A percentile compares a stretch with the other conserved stretches of the same genome.
These are phyloP conservation scores for Herpotrichia juniperi DNA, from an alignment of 2,329 filamentous ascomycete species.

Conservation along the genomic window DNA sequence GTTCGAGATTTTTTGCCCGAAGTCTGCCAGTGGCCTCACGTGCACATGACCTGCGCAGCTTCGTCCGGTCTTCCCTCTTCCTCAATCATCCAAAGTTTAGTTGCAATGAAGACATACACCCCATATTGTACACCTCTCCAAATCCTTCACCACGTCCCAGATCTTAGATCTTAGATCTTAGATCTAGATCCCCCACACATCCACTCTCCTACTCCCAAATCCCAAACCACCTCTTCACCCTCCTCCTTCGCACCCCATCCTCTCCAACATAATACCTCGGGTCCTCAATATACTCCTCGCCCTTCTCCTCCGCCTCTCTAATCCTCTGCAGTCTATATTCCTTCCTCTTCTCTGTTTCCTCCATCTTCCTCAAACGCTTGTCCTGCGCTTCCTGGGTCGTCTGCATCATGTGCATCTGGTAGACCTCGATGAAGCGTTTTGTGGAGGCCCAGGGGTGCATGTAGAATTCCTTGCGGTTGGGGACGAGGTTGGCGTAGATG, in stretches of 20 bases:
- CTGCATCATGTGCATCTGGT: slow-evolving; percentile 77
- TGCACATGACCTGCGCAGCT: neutral
- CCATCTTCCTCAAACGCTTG: slow-evolving; percentile 73
- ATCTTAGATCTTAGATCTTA: too few relatives aligned
- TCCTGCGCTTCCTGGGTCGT: slow-evolving; percentile 71
- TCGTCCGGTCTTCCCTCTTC: neutral
- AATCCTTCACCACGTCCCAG: neutral
- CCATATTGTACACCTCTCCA: neutral
- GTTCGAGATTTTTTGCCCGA: neutral
- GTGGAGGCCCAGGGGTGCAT: slow-evolving; percentile 72
- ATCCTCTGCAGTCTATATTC: slow-evolving; percentile 73
- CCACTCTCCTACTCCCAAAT: slow-evolving; percentile 63
- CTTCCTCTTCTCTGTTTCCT: slow-evolving; percentile 86
- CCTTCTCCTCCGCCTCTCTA: slow-evolving; percentile 38
- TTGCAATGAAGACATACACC: neutral
- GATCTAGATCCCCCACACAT: neutral
- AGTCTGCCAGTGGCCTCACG: neutral
- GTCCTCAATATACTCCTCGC: slow-evolving; percentile 44
- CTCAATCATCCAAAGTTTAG: too few relatives aligned
- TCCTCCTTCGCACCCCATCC: slow-evolving; percentile 55
- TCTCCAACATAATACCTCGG: slow-evolving; percentile 45
- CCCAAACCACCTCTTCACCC: slow-evolving; percentile 81
- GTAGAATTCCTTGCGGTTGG: slow-evolving; percentile 70
- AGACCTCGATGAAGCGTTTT: slow-evolving; percentile 70
- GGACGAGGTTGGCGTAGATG: slow-evolving; percentile 79